phyloP scores from a whole-genome alignment of 1,139 yeast species.

The Debaryomycetaceae sp. region DNA sequence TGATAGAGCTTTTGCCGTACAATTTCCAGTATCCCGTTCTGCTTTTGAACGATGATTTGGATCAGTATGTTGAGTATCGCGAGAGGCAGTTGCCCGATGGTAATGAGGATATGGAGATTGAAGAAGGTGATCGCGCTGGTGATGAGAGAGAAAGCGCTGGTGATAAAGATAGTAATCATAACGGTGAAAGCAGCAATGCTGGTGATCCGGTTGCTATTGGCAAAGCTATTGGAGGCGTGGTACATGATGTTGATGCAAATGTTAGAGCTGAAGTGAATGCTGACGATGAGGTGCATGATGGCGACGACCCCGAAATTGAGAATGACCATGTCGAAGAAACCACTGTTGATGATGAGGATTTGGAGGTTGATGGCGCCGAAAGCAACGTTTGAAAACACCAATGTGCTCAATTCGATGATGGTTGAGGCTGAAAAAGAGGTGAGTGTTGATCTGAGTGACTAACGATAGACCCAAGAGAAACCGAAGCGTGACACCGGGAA shows the following conservation, averaged over 20 bases:
- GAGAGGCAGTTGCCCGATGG: not conserved
- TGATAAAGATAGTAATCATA: not conserved
- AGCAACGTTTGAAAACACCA: no score
- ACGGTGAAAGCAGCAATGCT: not conserved
- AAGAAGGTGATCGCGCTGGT: not conserved
- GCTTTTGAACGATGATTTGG: conserved; percentile 16
- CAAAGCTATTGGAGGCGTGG: no score
- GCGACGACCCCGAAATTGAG: conserved; percentile 2
- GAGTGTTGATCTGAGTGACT: no score
- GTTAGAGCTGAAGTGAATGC: conserved; percentile 1
- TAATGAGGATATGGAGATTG: no score
- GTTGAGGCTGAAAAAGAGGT: no score
- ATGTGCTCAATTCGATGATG: no score
- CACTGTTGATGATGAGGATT: no score
- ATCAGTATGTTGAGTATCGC: conserved; percentile 7
- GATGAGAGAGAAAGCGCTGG: not conserved
- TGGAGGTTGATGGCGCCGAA: no score
- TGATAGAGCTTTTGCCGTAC: conserved; percentile 18
- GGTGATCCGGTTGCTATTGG: no score
- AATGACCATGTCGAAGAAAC: no score
- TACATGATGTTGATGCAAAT: not conserved
- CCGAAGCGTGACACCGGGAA: no score
- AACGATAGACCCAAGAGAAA: no score
- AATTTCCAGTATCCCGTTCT: conserved; percentile 17
- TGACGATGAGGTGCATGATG: conserved; percentile 1